Evolutionary conservation across 352 stramenopile species (phyloP).

Genomic region (Phytophthora sojae): DNA sequence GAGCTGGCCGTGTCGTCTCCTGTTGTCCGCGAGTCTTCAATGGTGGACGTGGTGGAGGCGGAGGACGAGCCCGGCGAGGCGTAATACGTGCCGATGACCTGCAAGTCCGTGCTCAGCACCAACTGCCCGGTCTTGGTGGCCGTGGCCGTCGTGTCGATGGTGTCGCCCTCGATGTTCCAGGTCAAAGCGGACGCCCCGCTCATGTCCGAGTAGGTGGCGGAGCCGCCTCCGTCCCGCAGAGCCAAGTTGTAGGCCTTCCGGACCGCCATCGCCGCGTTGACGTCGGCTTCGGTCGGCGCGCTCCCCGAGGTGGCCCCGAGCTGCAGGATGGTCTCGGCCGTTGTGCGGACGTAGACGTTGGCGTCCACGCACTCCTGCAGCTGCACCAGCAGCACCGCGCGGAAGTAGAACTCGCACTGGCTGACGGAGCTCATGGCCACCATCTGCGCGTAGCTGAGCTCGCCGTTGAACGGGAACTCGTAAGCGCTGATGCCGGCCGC

Average conservation of each 20-base stretch:
- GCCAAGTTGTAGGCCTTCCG: conserved; percentile 39
- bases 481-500: conserved; percentile 34
- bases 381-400: conserved; percentile 39
- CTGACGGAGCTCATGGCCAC: conserved; percentile 33
- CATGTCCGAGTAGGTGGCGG: conserved; percentile 21
- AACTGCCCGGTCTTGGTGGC: conserved; percentile 28
- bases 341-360: conserved; percentile 43
- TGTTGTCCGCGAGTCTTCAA: conserved; percentile 17
- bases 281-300: conserved; percentile 32
- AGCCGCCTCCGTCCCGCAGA: conserved; percentile 26
- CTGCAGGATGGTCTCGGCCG: conserved; percentile 38
- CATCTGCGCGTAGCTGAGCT: conserved; percentile 41
- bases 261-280: conserved; percentile 33
- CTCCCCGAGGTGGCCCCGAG: conserved; percentile 24
- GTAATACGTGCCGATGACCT: conserved; percentile 46
- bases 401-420: conserved; percentile 39
- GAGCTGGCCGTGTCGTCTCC: conserved; percentile 19
- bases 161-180: conserved; percentile 41
- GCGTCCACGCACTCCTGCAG: conserved; percentile 40
- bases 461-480: conserved; percentile 43
- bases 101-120: conserved; percentile 38
- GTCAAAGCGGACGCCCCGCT: conserved; percentile 20
- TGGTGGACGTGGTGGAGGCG: conserved; percentile 12
- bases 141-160: conserved; percentile 32
- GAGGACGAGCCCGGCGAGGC: conserved; percentile 20